phyloP scores from a whole-genome alignment of 345 rosid genomes.

The Eucalyptus globulus region DNA sequence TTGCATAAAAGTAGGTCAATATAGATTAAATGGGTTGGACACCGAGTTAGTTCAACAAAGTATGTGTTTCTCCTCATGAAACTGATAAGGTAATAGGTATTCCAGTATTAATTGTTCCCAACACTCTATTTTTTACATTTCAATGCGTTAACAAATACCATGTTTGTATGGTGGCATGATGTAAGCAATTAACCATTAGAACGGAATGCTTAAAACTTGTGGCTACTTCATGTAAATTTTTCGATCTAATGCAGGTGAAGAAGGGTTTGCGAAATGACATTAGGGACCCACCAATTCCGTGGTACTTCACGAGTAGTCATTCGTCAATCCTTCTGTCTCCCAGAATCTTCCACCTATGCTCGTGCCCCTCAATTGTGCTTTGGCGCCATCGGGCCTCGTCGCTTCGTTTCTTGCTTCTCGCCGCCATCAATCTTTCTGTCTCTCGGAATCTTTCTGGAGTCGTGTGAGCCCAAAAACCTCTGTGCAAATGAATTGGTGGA shows the following conservation, averaged over 20 bases:
- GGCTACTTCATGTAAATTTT: too few species aligned
- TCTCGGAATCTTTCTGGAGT: not conserved
- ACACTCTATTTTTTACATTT: too few species aligned
- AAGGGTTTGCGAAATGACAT: too few species aligned
- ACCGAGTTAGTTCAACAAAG: not conserved
- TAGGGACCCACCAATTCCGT: too few species aligned
- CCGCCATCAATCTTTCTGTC: not conserved
- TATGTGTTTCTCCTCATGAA: not conserved
- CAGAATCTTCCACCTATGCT: not conserved
- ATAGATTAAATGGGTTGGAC: too few species aligned
- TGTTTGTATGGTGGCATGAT: too few species aligned
- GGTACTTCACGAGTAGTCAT: too few species aligned
- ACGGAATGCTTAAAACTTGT: rapidly evolving
- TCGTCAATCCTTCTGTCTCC: not conserved
- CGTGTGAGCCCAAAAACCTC: not conserved
- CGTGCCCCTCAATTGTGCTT: not conserved
- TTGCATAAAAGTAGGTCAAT: not conserved
- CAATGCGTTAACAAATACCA: too few species aligned
- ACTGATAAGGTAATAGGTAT: not conserved
- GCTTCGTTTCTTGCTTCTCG: not conserved
- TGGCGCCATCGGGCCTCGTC: not conserved
- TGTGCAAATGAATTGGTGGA: not conserved
- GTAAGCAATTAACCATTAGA: too few species aligned
- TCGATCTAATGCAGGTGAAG: too few species aligned
- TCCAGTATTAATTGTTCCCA: not conserved